These are phyloP conservation scores for Rhizopus sp. DNA, from an alignment of 371 early-diverging fungal genomes.

Conservation along the genomic window DNA sequence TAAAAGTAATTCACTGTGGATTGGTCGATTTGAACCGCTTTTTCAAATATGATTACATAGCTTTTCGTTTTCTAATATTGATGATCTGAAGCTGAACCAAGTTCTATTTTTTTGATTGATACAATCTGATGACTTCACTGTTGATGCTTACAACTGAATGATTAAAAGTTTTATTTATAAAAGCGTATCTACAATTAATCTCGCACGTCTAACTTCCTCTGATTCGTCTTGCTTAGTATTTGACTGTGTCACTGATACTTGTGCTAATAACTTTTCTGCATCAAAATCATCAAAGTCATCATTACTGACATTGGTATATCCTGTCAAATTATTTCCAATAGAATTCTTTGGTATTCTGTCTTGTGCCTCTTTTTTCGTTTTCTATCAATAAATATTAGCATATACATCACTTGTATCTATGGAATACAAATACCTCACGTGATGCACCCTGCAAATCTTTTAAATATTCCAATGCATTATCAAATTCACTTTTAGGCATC, in stretches of 20 bases:
- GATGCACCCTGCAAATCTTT: constrained; percentile 33
- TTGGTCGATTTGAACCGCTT: too few relatives aligned
- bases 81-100: too few relatives aligned
- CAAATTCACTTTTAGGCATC: constrained; percentile 27
- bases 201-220: constrained; percentile 31
- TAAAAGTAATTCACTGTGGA: too few relatives aligned
- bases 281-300: constrained; percentile 46
- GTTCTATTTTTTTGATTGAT: too few relatives aligned
- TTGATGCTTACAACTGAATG: too few relatives aligned
- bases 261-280: constrained; percentile 45
- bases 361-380: constrained; percentile 35
- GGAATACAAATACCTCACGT: constrained; percentile 20
- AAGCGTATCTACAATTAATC: constrained; percentile 24
- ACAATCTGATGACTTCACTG: too few relatives aligned
- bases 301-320: constrained; percentile 19
- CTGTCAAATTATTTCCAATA: constrained; percentile 24
- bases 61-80: too few relatives aligned
- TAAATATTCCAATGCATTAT: constrained; percentile 24
- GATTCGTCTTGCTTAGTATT: constrained; percentile 18
- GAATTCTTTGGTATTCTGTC: constrained; percentile 18
- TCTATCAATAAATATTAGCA: constrained; percentile 34
- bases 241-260: constrained; percentile 13
- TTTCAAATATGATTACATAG: too few relatives aligned
- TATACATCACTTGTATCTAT: constrained; percentile 20
- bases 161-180: constrained; percentile 22